Conservation (phyloP, 176 grass and related monocot genomes). For the Oryza glumipatula region DNA sequence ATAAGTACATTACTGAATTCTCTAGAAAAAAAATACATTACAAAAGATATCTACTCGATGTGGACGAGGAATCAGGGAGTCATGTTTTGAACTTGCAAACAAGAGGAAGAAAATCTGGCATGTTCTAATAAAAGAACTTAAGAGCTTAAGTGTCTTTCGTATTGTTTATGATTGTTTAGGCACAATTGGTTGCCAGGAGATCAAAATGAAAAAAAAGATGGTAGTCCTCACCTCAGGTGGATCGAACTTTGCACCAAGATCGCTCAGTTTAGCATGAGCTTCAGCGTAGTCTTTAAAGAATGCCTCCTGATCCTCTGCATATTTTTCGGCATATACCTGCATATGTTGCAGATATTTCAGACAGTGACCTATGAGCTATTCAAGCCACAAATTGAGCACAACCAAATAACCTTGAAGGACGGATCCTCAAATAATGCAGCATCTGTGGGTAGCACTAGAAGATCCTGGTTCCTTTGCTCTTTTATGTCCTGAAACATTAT, state of each 20-base stretch:
- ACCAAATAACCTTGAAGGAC: constrained; percentile 69
- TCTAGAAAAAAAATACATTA: background rate
- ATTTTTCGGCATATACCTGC: constrained; percentile 83
- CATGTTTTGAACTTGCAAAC: background rate
- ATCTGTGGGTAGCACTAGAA: constrained; percentile 90
- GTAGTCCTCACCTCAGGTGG: constrained; percentile 69
- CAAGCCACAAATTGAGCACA: constrained; percentile 1
- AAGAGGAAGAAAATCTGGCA: constrained; percentile 6
- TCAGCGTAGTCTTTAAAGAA: constrained; percentile 96
- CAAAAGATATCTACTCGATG: background rate
- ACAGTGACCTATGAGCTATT: background rate
- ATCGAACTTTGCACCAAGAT: constrained; percentile 87
- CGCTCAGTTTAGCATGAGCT: constrained; percentile 96
- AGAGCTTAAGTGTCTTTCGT: background rate
- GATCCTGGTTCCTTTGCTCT: constrained; percentile 77
- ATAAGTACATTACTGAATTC: background rate
- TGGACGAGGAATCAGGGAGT: background rate
- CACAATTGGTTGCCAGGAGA: background rate
- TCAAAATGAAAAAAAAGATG: background rate
- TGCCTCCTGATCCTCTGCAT: constrained; percentile 71
- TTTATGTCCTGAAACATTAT: constrained; percentile 82
- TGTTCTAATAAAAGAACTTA: background rate
- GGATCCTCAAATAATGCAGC: constrained; percentile 87
- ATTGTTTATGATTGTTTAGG: background rate
- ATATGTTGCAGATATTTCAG: constrained; percentile 25